Evolutionary conservation across 2,329 filamentous ascomycete species (phyloP).

Genomic region (Penicillium oxalicum): DNA sequence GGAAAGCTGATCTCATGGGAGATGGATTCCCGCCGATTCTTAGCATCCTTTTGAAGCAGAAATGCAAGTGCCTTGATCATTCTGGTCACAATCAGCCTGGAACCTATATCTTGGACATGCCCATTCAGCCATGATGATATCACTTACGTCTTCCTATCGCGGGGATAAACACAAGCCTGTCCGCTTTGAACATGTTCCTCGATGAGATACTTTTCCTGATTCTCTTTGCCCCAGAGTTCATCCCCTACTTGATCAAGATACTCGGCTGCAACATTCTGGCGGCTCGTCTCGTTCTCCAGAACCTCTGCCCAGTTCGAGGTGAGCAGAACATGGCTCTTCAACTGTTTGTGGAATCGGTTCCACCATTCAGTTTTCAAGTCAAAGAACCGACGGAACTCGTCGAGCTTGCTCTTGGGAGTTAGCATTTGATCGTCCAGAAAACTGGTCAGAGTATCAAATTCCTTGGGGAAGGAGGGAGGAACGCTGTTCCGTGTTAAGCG

Average conservation of each 20-base stretch:
- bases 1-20: slow-evolving; percentile 1
- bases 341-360: slow-evolving; percentile 7
- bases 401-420: slow-evolving; percentile 8
- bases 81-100: background rate
- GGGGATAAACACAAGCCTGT: slow-evolving; percentile 15
- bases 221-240: slow-evolving; percentile 20
- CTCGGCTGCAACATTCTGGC: slow-evolving; percentile 8
- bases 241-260: slow-evolving; percentile 16
- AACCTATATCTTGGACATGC: no score
- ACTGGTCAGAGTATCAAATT: background rate
- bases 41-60: slow-evolving; percentile 2
- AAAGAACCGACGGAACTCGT: slow-evolving; percentile 19
- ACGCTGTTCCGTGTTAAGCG: background rate
- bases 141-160: slow-evolving; percentile 17
- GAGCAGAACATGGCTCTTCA: background rate
- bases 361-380: slow-evolving; percentile 13
- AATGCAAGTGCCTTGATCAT: slow-evolving; percentile 1
- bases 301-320: slow-evolving; percentile 12
- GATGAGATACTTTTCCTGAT: slow-evolving; percentile 15
- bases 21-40: background rate
- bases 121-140: background rate
- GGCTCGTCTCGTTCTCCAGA: background rate
- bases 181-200: slow-evolving; percentile 13
- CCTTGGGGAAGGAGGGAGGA: background rate
- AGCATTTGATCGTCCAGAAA: slow-evolving; percentile 2